Evolutionary conservation across 495 filamentous ascomycete genomes (phyloP).

Genomic region (Poronia punctata): DNA sequence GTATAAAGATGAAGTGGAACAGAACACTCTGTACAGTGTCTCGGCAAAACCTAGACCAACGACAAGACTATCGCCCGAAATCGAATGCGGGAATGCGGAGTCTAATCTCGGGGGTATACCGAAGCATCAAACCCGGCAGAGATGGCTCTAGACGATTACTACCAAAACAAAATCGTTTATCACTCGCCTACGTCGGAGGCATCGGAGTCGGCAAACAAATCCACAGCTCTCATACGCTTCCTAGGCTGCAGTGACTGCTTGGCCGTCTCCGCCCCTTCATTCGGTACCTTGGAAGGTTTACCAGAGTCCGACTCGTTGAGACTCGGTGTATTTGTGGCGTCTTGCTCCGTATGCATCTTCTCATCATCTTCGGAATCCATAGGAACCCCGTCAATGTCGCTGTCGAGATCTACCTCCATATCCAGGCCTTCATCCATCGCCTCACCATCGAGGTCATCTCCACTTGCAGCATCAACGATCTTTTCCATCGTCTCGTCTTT

Average conservation of each 20-base stretch:
- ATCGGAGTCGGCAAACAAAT: conserved; percentile 80
- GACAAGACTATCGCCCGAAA: too few relatives aligned
- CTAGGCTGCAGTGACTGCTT: conserved; percentile 20
- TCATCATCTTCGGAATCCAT: conserved; percentile 40
- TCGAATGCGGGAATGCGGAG: too few relatives aligned
- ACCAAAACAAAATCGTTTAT: background rate
- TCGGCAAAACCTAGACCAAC: too few relatives aligned
- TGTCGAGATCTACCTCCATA: conserved; percentile 36
- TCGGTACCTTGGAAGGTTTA: conserved; percentile 21
- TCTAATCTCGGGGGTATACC: too few relatives aligned
- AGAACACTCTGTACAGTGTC: too few relatives aligned
- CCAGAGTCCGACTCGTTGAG: conserved; percentile 32
- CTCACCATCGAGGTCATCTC: too few relatives aligned
- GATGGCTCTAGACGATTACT: background rate
- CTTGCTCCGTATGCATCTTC: conserved; percentile 26
- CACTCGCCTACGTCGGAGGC: conserved; percentile 31
- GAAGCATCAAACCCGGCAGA: background rate
- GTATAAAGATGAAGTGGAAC: too few relatives aligned
- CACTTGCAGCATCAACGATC: too few relatives aligned
- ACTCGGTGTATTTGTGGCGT: conserved; percentile 26
- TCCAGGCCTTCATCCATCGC: conserved; percentile 46
- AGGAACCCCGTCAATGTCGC: conserved; percentile 43
- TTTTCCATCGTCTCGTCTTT: conserved; percentile 1
- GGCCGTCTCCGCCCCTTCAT: conserved; percentile 15
- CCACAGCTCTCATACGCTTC: conserved; percentile 74